Evolutionary conservation across 1,284 basidiomycete genomes (phyloP).

Genomic region (Leccinum solheimii): DNA sequence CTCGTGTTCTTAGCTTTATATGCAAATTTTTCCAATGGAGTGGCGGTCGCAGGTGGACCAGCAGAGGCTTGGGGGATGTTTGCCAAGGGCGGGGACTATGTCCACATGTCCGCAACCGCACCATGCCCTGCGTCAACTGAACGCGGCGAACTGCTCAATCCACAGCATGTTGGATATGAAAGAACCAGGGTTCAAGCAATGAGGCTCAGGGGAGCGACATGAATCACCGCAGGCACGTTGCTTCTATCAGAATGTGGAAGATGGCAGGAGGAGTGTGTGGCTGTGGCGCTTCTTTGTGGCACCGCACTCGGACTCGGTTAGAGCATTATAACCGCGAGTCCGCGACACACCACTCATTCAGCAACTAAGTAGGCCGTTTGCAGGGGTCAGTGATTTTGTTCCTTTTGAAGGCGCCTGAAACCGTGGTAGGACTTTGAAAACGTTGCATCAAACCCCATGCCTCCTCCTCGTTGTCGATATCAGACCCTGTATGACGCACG

Average conservation of each 20-base stretch:
- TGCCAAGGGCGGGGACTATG: constrained; percentile 6
- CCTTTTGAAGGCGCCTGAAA: background rate
- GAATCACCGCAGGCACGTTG: constrained; percentile 12
- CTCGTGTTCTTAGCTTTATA: constrained; percentile 17
- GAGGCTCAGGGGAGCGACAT: constrained; percentile 1
- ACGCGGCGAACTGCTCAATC: constrained; percentile 16
- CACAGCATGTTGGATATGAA: background rate
- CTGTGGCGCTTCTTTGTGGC: too few species aligned
- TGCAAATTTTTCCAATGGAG: background rate
- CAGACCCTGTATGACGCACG: constrained; percentile 4
- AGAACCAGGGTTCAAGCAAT: constrained; percentile 4
- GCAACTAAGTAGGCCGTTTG: background rate
- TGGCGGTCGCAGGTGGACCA: background rate
- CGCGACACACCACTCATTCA: background rate
- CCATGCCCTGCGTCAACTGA: constrained; percentile 11
- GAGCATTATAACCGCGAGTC: too few species aligned
- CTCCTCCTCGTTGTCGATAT: constrained; percentile 16
- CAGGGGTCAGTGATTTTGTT: background rate
- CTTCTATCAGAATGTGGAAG: too few species aligned
- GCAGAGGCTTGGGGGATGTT: background rate
- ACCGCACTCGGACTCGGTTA: too few species aligned
- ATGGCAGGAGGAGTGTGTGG: too few species aligned
- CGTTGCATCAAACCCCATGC: background rate
- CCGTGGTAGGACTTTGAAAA: background rate
- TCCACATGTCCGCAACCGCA: background rate